Evolutionary conservation across 1,284 basidiomycete genomes (phyloP).

Genomic region (Ganoderma sinense): DNA sequence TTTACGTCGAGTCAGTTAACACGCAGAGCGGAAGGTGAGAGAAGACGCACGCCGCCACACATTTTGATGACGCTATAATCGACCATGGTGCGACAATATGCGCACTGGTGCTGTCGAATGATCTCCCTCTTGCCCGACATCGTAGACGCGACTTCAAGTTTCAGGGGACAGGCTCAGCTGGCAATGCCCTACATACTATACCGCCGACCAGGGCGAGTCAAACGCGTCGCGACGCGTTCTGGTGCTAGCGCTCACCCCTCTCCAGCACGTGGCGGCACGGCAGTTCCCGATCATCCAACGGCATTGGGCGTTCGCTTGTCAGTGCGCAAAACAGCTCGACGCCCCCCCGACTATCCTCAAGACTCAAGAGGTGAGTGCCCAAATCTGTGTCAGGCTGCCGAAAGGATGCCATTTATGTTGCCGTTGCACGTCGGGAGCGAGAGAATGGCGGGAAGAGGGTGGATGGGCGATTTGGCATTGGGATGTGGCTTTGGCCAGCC

Average conservation of each 20-base stretch:
- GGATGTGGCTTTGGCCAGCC: slow-evolving; percentile 33
- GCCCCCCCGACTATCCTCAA: slow-evolving; percentile 41
- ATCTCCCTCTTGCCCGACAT: slow-evolving; percentile 12
- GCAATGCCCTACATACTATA: not conserved
- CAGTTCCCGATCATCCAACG: slow-evolving; percentile 13
- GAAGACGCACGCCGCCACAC: slow-evolving; percentile 18
- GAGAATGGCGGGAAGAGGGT: slow-evolving; percentile 34
- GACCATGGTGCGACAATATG: slow-evolving; percentile 13
- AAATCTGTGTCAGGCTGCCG: slow-evolving; percentile 19
- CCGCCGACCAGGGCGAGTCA: no score
- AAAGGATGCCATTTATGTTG: slow-evolving; percentile 22
- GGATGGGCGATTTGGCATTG: slow-evolving; percentile 36
- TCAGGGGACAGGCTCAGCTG: no score
- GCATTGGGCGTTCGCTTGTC: slow-evolving; percentile 20
- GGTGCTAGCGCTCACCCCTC: not conserved
- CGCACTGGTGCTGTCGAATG: slow-evolving; percentile 15
- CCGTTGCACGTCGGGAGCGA: slow-evolving; percentile 12
- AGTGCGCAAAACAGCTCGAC: slow-evolving; percentile 36
- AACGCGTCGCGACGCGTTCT: not conserved
- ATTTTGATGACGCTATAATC: slow-evolving; percentile 20
- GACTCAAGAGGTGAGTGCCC: slow-evolving; percentile 41
- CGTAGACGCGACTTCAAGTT: not conserved
- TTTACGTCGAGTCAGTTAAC: not conserved
- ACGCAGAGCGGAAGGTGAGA: not conserved
- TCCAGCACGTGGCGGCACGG: slow-evolving; percentile 4